These are phyloP conservation scores for Xylariaceae sp. DNA, from an alignment of 2,329 filamentous ascomycete species.

Conservation along the genomic window DNA sequence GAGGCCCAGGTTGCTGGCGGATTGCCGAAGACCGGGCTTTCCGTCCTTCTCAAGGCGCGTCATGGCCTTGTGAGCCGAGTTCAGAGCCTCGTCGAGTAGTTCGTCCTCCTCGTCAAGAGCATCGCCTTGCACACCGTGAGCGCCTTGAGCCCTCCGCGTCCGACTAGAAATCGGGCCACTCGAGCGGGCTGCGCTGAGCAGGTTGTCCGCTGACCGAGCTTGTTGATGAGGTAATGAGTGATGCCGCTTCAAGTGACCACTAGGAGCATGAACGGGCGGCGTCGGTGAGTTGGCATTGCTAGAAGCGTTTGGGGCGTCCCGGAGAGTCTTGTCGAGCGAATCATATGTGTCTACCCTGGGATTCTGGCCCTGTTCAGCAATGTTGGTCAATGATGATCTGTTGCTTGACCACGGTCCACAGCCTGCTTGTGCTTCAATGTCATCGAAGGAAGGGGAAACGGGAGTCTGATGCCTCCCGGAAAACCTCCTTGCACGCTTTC, in stretches of 20 bases:
- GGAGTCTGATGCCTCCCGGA: slow-evolving; percentile 86
- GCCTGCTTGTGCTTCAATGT: slow-evolving; percentile 87
- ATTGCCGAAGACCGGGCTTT: slow-evolving; percentile 52
- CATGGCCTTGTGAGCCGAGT: slow-evolving; percentile 69
- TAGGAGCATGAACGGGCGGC: slow-evolving; percentile 50
- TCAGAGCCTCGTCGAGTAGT: slow-evolving; percentile 81
- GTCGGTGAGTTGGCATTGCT: slow-evolving; percentile 43
- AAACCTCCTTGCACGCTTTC: slow-evolving; percentile 86
- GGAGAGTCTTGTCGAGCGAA: slow-evolving; percentile 53
- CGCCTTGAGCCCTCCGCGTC: slow-evolving; percentile 71
- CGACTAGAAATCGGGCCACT: slow-evolving; percentile 67
- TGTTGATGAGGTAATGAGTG: slow-evolving; percentile 60
- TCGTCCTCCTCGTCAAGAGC: slow-evolving; percentile 96
- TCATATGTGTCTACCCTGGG: slow-evolving; percentile 55
- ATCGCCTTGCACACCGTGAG: slow-evolving; percentile 78
- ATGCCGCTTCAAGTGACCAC: slow-evolving; percentile 56
- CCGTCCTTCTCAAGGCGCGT: slow-evolving; percentile 60
- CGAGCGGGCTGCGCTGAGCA: slow-evolving; percentile 50
- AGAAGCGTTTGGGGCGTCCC: slow-evolving; percentile 47
- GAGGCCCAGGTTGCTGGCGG: slow-evolving; percentile 58
- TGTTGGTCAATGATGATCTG: slow-evolving; percentile 64
- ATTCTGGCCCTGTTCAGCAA: slow-evolving; percentile 55
- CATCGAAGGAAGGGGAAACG: slow-evolving; percentile 72
- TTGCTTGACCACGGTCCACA: slow-evolving; percentile 86
- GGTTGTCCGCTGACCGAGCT: slow-evolving; percentile 59